Percentiles rank a stretch among this genome's conserved stretches.
Conservation (phyloP, 768 basidiomycete species). For the Pholiota conissans region DNA sequence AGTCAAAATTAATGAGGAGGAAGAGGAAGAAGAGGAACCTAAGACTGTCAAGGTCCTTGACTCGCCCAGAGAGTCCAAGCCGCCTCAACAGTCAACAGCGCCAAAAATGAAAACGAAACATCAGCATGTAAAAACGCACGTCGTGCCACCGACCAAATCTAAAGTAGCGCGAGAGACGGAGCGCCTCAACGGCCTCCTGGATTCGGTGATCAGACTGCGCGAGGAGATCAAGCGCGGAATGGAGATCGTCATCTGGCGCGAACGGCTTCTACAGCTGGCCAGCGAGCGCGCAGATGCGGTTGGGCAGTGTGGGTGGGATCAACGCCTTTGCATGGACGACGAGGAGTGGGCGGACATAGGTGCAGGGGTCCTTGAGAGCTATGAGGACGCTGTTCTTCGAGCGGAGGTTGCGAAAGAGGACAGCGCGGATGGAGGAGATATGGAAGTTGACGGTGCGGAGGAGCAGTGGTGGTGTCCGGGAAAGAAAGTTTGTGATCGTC, state of each 20-base stretch:
- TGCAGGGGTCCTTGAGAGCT: conserved; percentile 66
- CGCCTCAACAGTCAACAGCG: conserved; percentile 3
- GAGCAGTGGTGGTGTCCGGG: conserved; percentile 81
- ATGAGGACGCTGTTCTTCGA: conserved; percentile 43
- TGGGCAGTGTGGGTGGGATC: conserved; percentile 87
- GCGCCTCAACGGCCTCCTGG: conserved; percentile 52
- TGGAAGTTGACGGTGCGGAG: conserved; percentile 42
- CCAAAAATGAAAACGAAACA: neutral
- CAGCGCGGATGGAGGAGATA: conserved; percentile 34
- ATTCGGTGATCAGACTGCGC: conserved; percentile 56
- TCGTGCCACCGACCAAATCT: conserved; percentile 35
- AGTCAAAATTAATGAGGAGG: conserved; percentile 26
- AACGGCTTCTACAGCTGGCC: conserved; percentile 66
- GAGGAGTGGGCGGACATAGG: conserved; percentile 76
- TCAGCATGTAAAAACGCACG: conserved; percentile 14
- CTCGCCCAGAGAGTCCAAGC: conserved; percentile 2
- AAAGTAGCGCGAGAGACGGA: conserved; percentile 58
- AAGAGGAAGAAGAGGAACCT: conserved; percentile 19
- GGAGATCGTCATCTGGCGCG: conserved; percentile 71
- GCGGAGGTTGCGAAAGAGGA: conserved; percentile 35
- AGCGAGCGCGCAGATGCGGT: conserved; percentile 62
- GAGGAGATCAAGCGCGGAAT: conserved; percentile 68
- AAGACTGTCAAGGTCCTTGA: neutral
- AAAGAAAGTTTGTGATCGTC: conserved; percentile 74
- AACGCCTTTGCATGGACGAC: conserved; percentile 80